These are phyloP conservation scores for Cytospora mali DNA, from an alignment of 2,329 filamentous ascomycete genomes.

Conservation along the genomic window DNA sequence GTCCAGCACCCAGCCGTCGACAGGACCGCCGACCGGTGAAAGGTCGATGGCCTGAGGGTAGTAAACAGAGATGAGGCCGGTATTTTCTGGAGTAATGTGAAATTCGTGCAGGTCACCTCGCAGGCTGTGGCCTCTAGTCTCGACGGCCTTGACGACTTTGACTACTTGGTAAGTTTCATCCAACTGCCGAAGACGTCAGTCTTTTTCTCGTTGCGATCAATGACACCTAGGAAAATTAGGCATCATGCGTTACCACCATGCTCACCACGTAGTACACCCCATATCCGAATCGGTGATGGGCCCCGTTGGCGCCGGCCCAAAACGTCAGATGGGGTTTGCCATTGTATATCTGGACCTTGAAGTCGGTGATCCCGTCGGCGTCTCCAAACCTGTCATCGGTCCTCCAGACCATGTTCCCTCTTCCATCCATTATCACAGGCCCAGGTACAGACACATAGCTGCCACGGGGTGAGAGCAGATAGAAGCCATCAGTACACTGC, in stretches of 20 bases:
- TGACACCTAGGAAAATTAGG: fast-evolving
- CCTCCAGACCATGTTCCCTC: constrained; percentile 34
- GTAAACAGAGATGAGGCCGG: constrained; percentile 47
- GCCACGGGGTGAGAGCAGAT: constrained; percentile 29
- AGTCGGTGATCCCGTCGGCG: constrained; percentile 26
- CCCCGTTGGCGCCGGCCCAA: constrained; percentile 34
- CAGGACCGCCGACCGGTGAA: constrained; percentile 37
- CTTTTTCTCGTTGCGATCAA: neutral
- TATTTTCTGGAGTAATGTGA: constrained; percentile 44
- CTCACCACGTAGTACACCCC: constrained; percentile 25
- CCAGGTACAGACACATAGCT: constrained; percentile 25
- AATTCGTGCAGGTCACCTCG: constrained; percentile 47
- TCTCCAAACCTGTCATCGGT: constrained; percentile 31
- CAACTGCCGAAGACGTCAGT: constrained; percentile 9
- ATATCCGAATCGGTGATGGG: constrained; percentile 23
- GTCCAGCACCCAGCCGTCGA: constrained; percentile 38
- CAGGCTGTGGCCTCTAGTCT: constrained; percentile 34
- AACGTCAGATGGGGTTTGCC: constrained; percentile 41
- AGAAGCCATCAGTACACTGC: constrained; percentile 26
- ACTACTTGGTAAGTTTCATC: constrained; percentile 30
- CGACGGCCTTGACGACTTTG: constrained; percentile 31
- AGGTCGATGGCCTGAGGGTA: constrained; percentile 39
- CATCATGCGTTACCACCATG: neutral
- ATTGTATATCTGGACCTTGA: constrained; percentile 37
- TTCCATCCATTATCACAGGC: constrained; percentile 33